Evolutionary conservation across 352 stramenopile species (phyloP).

Genomic region (Pythium grandisporangium): DNA sequence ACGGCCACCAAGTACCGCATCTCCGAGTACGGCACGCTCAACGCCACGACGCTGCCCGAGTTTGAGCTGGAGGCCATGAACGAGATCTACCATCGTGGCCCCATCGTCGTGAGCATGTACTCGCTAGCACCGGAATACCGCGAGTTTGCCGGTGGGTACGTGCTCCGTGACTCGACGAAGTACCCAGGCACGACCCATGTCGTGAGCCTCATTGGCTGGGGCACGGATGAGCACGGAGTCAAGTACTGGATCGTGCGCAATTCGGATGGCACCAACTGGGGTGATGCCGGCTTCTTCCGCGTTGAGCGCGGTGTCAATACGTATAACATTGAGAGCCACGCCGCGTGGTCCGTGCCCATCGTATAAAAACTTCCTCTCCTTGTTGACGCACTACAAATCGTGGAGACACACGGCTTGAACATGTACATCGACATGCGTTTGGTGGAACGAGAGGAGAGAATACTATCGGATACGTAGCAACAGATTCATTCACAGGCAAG

Average conservation of each 20-base stretch:
- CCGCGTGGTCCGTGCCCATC: conserved; percentile 62
- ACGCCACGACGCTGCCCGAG: conserved; percentile 45
- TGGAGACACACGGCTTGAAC: too few relatives aligned
- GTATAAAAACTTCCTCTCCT: too few relatives aligned
- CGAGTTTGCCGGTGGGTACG: conserved; percentile 88
- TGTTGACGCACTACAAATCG: too few relatives aligned
- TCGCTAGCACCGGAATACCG: conserved; percentile 57
- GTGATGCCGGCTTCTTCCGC: conserved; percentile 62
- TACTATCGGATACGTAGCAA: too few relatives aligned
- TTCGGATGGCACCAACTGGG: conserved; percentile 77
- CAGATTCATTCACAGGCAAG: not conserved
- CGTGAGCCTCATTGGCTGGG: conserved; percentile 95
- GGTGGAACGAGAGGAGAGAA: too few relatives aligned
- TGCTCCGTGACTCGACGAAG: conserved; percentile 82
- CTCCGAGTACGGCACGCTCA: conserved; percentile 68
- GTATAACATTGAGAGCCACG: conserved; percentile 73
- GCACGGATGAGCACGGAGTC: conserved; percentile 62
- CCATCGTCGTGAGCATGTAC: conserved; percentile 92
- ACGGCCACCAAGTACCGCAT: conserved; percentile 60
- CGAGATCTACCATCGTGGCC: conserved; percentile 94
- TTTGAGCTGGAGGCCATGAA: conserved; percentile 86
- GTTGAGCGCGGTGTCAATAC: conserved; percentile 61
- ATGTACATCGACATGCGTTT: too few relatives aligned
- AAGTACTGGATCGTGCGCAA: conserved; percentile 97
- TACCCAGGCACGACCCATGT: conserved; percentile 83